A percentile compares a stretch with the other conserved stretches of the same genome.
Conservation (phyloP, 83 land plant genomes). For the Picea engelmannii region DNA sequence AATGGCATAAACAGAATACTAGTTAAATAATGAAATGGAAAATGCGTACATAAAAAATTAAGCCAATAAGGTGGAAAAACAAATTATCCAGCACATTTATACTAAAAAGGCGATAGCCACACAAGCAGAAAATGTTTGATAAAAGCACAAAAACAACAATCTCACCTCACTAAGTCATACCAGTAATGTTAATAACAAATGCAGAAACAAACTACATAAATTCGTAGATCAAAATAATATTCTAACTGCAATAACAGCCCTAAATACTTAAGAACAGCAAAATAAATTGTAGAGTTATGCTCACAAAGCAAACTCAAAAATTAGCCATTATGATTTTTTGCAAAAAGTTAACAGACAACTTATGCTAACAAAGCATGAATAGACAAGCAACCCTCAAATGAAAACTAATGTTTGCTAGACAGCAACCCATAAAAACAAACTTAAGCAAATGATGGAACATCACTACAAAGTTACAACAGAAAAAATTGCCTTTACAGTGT, state of each 20-base stretch:
- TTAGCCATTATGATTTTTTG: not conserved
- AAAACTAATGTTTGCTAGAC: not conserved
- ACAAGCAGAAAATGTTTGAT: not conserved
- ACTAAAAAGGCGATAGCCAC: not conserved
- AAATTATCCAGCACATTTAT: not conserved
- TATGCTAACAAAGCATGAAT: not conserved
- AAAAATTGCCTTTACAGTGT: not conserved
- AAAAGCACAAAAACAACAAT: not conserved
- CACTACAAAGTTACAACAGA: not conserved
- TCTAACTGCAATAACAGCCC: not conserved
- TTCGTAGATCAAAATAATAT: not conserved
- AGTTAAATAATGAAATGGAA: not conserved
- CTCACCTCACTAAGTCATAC: not conserved
- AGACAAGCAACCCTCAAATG: not conserved
- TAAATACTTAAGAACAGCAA: not conserved
- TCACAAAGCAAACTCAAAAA: conserved; percentile 7
- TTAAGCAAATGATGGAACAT: not conserved
- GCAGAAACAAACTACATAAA: not conserved
- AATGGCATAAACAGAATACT: not conserved
- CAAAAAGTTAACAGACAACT: not conserved
- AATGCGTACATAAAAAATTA: not conserved
- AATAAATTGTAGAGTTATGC: not conserved
- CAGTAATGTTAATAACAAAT: not conserved
- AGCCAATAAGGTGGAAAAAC: not conserved
- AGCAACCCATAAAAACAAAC: not conserved